phyloP scores from a whole-genome alignment of 2,329 filamentous ascomycete species.

The Trichoderma pleuroti region DNA sequence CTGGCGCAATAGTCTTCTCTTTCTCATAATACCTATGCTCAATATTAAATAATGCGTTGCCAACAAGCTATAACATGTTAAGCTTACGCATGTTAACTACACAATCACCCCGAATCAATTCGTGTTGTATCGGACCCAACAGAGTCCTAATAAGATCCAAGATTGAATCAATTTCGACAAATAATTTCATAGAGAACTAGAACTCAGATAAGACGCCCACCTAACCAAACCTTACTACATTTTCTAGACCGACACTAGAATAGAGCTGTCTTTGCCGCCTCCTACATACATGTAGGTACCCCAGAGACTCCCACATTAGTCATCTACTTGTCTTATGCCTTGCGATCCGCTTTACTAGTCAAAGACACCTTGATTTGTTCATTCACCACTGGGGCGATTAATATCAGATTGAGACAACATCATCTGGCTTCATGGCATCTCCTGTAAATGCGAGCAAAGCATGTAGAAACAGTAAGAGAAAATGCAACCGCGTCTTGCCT shows the following conservation, averaged over 20 bases:
- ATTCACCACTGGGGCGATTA: neutral
- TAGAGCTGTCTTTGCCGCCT: neutral
- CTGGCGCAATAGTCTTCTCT: neutral
- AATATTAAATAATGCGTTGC: accelerated
- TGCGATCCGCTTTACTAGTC: neutral
- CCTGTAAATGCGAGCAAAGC: neutral
- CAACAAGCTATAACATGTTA: neutral
- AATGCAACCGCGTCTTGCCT: neutral
- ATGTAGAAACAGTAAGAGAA: neutral
- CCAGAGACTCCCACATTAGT: neutral
- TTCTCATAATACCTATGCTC: neutral
- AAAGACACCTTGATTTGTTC: neutral
- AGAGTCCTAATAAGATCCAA: neutral
- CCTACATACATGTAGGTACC: too few species aligned
- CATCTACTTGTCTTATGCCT: neutral
- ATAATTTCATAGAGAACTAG: neutral
- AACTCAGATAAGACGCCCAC: neutral
- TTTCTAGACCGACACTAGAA: neutral
- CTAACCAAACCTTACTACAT: neutral
- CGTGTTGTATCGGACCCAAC: neutral
- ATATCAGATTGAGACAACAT: neutral
- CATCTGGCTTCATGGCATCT: neutral
- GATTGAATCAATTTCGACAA: neutral
- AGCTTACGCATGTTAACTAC: neutral
- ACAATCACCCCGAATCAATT: neutral